These are phyloP conservation scores for Fraxinus anomala DNA, from an alignment of 257 asterid species.

Conservation along the genomic window DNA sequence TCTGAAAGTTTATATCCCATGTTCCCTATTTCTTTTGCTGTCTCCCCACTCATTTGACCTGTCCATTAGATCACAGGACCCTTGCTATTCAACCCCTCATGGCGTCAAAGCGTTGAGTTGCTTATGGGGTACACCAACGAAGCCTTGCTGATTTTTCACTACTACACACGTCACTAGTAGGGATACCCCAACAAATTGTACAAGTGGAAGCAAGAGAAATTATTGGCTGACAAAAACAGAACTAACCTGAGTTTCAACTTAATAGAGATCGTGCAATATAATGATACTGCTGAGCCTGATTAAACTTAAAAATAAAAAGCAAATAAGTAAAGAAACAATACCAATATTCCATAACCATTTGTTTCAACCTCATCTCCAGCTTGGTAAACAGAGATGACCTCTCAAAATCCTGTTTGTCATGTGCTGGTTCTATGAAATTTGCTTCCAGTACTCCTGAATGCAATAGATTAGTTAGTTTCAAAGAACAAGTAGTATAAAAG, in stretches of 20 bases:
- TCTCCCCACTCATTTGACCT: background rate
- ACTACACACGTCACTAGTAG: background rate
- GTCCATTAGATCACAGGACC: background rate
- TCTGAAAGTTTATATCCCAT: background rate
- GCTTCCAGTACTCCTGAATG: conserved; percentile 87
- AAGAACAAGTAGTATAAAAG: background rate
- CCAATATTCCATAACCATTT: conserved; percentile 85
- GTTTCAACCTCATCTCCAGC: conserved; percentile 78
- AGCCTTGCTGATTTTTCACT: background rate
- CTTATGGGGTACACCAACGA: background rate
- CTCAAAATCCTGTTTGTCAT: conserved; percentile 97
- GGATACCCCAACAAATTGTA: background rate
- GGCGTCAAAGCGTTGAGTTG: background rate
- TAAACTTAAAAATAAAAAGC: background rate
- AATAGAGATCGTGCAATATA: conserved; percentile 9
- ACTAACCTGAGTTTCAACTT: conserved; percentile 18
- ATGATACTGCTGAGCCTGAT: conserved; percentile 1
- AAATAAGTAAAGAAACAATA: conserved; percentile 34
- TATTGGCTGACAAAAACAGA: conserved; percentile 1
- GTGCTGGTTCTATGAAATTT: conserved; percentile 94
- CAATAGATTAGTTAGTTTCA: conserved; percentile 28
- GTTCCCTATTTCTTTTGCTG: background rate
- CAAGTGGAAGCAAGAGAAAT: conserved; percentile 7
- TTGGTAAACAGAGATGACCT: conserved; percentile 64
- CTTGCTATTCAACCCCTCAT: background rate